A percentile compares a stretch with the other conserved stretches of the same genome.
Conservation (phyloP, 2,329 filamentous ascomycete genomes). For the Fusarium caatingaense region DNA sequence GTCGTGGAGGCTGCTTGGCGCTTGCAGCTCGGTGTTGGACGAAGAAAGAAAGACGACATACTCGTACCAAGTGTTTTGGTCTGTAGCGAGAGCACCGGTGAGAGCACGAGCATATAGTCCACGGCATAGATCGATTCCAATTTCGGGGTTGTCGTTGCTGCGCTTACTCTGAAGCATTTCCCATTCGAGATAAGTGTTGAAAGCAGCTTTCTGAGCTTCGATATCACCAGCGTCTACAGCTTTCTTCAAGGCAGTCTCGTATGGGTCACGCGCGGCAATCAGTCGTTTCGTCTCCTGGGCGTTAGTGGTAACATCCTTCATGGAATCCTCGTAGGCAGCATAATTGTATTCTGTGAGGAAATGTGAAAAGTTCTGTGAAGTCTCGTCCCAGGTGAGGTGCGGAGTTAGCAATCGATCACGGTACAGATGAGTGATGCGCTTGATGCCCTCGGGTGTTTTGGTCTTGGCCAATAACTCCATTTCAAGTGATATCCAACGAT, state of each 20-base stretch:
- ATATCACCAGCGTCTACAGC: conserved; percentile 67
- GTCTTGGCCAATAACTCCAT: conserved; percentile 72
- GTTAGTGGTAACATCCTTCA: conserved; percentile 73
- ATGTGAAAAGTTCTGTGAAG: conserved; percentile 78
- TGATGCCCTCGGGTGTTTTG: conserved; percentile 66
- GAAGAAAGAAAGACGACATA: conserved; percentile 80
- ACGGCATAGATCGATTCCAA: conserved; percentile 64
- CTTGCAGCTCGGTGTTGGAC: conserved; percentile 52
- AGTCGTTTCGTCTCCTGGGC: conserved; percentile 75
- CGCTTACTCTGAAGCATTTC: conserved; percentile 73
- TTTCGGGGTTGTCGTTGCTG: conserved; percentile 59
- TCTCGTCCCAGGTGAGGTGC: conserved; percentile 79
- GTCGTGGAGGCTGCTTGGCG: conserved; percentile 67
- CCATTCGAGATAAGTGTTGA: conserved; percentile 84
- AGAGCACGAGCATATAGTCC: conserved; percentile 85
- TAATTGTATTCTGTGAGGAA: conserved; percentile 79
- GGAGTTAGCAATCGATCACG: conserved; percentile 77
- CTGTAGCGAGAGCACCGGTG: conserved; percentile 74
- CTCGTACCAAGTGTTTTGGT: conserved; percentile 84
- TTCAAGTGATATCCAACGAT: conserved; percentile 79
- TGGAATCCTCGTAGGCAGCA: conserved; percentile 76
- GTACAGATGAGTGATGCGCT: conserved; percentile 76
- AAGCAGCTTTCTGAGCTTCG: conserved; percentile 62
- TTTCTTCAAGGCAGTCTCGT: conserved; percentile 73
- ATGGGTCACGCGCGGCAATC: conserved; percentile 69